A percentile compares a stretch with the other conserved stretches of the same genome.
These are phyloP conservation scores for Russula virescens DNA, from an alignment of 768 basidiomycete genomes.

Conservation along the genomic window DNA sequence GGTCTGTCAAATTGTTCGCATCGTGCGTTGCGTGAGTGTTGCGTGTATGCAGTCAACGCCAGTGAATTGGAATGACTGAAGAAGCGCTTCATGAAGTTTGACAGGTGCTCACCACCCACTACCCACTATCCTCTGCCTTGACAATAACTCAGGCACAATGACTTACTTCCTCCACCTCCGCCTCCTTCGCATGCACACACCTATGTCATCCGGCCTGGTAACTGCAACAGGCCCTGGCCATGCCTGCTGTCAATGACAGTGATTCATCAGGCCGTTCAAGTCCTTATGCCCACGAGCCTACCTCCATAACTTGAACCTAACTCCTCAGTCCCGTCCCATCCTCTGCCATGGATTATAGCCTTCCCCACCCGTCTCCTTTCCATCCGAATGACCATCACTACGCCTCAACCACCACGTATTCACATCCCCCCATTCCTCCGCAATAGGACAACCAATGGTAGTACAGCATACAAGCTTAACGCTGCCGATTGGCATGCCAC, in stretches of 20 bases:
- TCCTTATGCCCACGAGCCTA: too few relatives aligned
- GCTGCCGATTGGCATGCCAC: constrained; percentile 54
- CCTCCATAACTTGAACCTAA: too few relatives aligned
- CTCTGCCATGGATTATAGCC: constrained; percentile 25
- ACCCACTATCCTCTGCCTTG: neutral
- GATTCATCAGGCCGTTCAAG: too few relatives aligned
- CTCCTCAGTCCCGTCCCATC: constrained; percentile 44
- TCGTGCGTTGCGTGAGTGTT: neutral
- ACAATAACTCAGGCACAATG: neutral
- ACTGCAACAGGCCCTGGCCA: too few relatives aligned
- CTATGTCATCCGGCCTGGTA: too few relatives aligned
- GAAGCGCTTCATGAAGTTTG: too few relatives aligned
- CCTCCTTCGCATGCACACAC: too few relatives aligned
- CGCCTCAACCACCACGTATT: constrained; percentile 16
- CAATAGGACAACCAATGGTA: constrained; percentile 5
- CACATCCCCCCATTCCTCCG: constrained; percentile 20
- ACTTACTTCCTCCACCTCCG: neutral
- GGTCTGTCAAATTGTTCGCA: neutral
- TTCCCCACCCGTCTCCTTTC: constrained; percentile 24
- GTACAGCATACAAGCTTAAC: constrained; percentile 47
- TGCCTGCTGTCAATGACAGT: too few relatives aligned
- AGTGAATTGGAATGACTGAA: constrained; percentile 87
- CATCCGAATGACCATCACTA: constrained; percentile 16
- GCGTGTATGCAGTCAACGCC: constrained; percentile 67
- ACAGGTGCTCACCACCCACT: constrained; percentile 50